Base-by-base conservation (phyloP, 2,329 filamentous ascomycete genomes). In the Curvularia eragrostidis region DNA sequence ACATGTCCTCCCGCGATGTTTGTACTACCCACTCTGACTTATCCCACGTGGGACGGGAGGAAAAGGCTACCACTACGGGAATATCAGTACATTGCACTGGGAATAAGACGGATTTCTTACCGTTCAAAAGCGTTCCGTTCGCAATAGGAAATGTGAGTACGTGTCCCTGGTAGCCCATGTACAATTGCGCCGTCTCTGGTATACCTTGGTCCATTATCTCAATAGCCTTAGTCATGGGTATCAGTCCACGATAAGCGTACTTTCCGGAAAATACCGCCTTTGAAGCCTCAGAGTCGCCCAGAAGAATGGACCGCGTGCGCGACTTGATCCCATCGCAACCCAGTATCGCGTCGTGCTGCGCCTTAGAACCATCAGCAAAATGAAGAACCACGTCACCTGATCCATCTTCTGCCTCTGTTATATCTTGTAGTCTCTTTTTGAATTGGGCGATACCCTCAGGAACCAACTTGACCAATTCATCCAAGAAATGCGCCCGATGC, bases 271-370 rank as follows among this genome's bases (percentile, higher is more conserved):
- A 89, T 1, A 76, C 70, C 0, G 86, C 78, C 6, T 53, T 23
- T 24, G 79, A 69, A 0, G 80, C 74, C 3, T 79, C 77, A 0
- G 60, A 48, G 2, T 78, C 68, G 0, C 83, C 84, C 2, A 88
- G 75, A 5, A 89, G 71, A 13, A 84, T 69, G 28, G 81, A 69
- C 7, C 87, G 78, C 2, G 84, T 79, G 3, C 78, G 76, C 0
- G 84, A 86, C 68, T 86, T 86, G 66, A 90, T 87, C 0, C 87
- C 87, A 71, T 90, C 87, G 67, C 85, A 87, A 5, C 85, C 87
- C 54, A 89, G 78, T 0, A 87, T 82, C 1, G 79, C 77, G 58
- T 77, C 77, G 28, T 82, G 81, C 24, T 75, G 66, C 0, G 75
- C 81, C 0, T 66, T 73, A 0, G 72, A 78, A 0, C 81, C 81